A percentile compares a stretch with the other conserved stretches of the same genome.
These are phyloP conservation scores for Aurinia saxatilis DNA, from an alignment of 345 rosid genomes.

Conservation along the genomic window DNA sequence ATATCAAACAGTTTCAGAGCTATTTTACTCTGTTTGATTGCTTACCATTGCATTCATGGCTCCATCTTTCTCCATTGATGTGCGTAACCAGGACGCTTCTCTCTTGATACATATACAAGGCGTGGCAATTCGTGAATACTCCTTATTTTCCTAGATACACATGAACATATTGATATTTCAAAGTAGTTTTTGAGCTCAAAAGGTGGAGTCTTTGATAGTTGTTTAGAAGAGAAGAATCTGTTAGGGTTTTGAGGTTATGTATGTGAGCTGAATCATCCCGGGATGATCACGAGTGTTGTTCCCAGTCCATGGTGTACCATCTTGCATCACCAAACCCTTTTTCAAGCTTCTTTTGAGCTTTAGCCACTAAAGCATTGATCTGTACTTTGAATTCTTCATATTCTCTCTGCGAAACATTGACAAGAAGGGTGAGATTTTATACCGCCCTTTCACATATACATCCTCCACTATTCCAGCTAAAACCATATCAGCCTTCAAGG, in stretches of 20 bases:
- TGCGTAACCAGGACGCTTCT: conserved; percentile 85
- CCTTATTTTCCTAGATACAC: conserved; percentile 94
- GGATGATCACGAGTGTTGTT: conserved; percentile 99
- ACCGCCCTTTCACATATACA: conserved; percentile 62
- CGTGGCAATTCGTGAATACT: conserved; percentile 77
- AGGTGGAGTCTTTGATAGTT: background rate
- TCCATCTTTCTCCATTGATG: conserved; percentile 99
- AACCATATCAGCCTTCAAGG: conserved; percentile 46
- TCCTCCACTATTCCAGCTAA: conserved; percentile 52
- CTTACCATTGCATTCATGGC: conserved; percentile 94
- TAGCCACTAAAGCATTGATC: conserved; percentile 82
- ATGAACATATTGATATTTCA: too few relatives aligned
- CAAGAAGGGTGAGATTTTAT: conserved; percentile 42
- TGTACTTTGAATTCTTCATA: conserved; percentile 97
- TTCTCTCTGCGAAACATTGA: conserved; percentile 54
- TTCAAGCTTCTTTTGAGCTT: conserved; percentile 94
- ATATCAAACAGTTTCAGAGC: background rate
- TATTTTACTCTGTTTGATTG: background rate
- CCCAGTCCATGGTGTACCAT: conserved; percentile 99
- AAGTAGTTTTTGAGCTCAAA: background rate
- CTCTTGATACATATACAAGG: conserved; percentile 93
- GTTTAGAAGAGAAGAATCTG: background rate
- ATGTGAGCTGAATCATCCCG: conserved; percentile 87
- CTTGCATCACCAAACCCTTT: conserved; percentile 99
- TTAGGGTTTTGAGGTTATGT: too few relatives aligned